Conservation (phyloP, 176 grass and related monocot genomes). For the Alloteropsis semialata region DNA sequence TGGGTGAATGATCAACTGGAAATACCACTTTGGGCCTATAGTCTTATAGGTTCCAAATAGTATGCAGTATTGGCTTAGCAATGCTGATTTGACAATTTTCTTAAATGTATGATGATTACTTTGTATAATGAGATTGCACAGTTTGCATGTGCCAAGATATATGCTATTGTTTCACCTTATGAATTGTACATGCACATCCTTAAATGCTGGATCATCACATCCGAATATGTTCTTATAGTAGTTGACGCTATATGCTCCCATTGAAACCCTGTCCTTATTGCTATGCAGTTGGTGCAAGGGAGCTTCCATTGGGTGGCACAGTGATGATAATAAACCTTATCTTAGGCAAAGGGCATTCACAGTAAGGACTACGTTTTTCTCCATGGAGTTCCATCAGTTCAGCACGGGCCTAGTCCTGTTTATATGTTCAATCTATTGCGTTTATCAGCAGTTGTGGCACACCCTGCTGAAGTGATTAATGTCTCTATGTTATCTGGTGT, state of each 20-base stretch:
- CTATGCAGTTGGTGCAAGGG: slow-evolving; percentile 87
- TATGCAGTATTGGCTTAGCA: not conserved
- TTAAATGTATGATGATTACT: not conserved
- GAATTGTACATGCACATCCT: not conserved
- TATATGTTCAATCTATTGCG: not conserved
- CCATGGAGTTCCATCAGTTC: not conserved
- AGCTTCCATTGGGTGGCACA: slow-evolving; percentile 89
- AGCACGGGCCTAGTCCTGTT: not conserved
- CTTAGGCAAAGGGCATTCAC: slow-evolving; percentile 88
- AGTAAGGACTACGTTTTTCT: slow-evolving; percentile 28
- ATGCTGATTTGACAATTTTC: not conserved
- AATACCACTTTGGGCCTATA: not conserved
- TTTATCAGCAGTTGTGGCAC: not conserved
- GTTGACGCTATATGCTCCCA: not conserved
- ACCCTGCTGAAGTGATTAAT: not conserved
- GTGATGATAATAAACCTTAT: slow-evolving; percentile 90
- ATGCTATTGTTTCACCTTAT: not conserved
- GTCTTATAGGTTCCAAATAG: not conserved
- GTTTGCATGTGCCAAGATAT: not conserved
- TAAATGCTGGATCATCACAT: not conserved
- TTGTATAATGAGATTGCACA: not conserved
- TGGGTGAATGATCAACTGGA: not conserved
- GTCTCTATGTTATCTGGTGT: not conserved
- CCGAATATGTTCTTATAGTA: not conserved
- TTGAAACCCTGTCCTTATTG: slow-evolving; percentile 23